Conservation (phyloP, 371 early-diverging fungal species). For the Choanephora cucurbitarum region DNA sequence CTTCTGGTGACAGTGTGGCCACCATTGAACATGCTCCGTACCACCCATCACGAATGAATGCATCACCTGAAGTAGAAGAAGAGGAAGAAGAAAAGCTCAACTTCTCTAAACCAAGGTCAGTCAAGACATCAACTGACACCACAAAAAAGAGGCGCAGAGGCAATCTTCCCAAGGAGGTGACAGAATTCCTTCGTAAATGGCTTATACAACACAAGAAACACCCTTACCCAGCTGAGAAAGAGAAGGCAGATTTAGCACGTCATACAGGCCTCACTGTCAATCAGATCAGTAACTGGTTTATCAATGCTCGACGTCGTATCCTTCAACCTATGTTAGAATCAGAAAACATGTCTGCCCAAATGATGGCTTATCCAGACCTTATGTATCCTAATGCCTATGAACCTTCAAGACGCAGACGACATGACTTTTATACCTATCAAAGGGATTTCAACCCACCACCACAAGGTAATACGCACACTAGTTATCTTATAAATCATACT, state of each 20-base stretch:
- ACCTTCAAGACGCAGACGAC: slow-evolving; percentile 11
- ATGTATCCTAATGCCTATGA: slow-evolving; percentile 7
- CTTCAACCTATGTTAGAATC: slow-evolving; percentile 57
- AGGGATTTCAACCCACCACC: slow-evolving; percentile 11
- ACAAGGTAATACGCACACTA: no score
- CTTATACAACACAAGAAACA: slow-evolving; percentile 76
- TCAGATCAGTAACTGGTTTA: slow-evolving; percentile 92
- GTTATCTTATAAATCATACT: no score
- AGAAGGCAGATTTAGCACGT: slow-evolving; percentile 67
- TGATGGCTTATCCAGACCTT: slow-evolving; percentile 29
- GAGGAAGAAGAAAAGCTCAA: slow-evolving; percentile 10
- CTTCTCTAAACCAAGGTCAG: slow-evolving; percentile 4
- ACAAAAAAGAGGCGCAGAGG: slow-evolving; percentile 54
- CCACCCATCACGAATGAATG: neutral
- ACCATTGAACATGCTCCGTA: slow-evolving; percentile 16
- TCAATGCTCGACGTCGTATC: slow-evolving; percentile 82
- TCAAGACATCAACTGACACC: neutral
- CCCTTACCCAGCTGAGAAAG: slow-evolving; percentile 84
- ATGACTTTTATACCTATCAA: slow-evolving; percentile 19
- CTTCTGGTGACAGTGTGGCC: slow-evolving; percentile 28
- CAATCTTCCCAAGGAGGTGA: slow-evolving; percentile 67
- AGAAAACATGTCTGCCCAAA: slow-evolving; percentile 30
- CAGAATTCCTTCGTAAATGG: slow-evolving; percentile 72
- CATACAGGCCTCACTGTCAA: slow-evolving; percentile 71
- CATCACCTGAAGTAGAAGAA: slow-evolving; percentile 4